Conservation (phyloP, 768 basidiomycete species). For the Podaxis sp. region DNA sequence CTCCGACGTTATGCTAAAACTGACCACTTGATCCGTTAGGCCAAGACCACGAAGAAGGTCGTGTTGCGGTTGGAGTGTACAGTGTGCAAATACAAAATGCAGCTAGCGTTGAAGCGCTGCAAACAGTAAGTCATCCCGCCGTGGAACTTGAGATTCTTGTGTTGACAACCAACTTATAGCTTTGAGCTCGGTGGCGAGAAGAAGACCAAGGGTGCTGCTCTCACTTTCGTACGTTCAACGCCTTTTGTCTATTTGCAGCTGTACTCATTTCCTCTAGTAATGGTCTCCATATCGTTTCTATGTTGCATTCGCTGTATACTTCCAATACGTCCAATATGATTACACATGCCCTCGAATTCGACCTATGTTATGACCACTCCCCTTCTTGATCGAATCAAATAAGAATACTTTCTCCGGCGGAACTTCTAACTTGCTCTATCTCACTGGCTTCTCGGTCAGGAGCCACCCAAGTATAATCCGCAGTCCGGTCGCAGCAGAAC, state of each 20-base stretch:
- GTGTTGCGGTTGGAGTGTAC: conserved; percentile 98
- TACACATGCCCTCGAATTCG: conserved; percentile 19
- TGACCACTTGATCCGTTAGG: conserved; percentile 40
- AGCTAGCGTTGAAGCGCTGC: conserved; percentile 95
- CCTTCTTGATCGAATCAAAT: not conserved
- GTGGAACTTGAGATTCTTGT: not conserved
- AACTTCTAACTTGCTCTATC: not conserved
- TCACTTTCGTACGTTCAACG: conserved; percentile 77
- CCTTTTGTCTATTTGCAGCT: not conserved
- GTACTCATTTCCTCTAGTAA: conserved; percentile 15
- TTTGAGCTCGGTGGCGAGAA: conserved; percentile 99
- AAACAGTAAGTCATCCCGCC: conserved; percentile 74
- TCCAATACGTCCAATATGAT: conserved; percentile 26
- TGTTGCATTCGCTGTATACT: conserved; percentile 21
- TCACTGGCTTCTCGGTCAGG: not conserved
- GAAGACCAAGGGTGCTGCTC: conserved; percentile 98
- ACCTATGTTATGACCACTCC: not conserved
- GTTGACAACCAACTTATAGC: conserved; percentile 36
- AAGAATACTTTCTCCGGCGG: not conserved
- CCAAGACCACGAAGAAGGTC: conserved; percentile 99
- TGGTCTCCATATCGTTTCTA: conserved; percentile 23
- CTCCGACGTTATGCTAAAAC: not conserved
- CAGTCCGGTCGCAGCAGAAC: not conserved
- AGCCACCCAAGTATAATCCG: not conserved
- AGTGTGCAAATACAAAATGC: conserved; percentile 98